A percentile compares a stretch with the other conserved stretches of the same genome.
Evolutionary conservation across 768 basidiomycete species (phyloP).

Genomic region (Zangia roseola): DNA sequence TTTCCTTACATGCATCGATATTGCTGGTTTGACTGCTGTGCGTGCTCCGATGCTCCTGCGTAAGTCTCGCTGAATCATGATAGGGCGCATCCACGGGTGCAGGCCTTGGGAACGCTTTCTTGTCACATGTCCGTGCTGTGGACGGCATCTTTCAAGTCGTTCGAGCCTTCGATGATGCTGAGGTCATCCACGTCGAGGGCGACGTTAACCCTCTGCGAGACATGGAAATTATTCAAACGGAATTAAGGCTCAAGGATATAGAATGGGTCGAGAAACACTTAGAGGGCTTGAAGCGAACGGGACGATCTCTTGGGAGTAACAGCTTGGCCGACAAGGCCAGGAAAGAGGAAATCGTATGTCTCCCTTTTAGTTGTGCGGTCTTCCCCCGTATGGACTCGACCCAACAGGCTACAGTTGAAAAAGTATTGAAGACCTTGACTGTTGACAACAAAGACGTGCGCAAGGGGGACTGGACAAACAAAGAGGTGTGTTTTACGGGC

Average conservation of each 20-base stretch:
- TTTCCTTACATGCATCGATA: conserved; percentile 96
- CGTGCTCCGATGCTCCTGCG: conserved; percentile 25
- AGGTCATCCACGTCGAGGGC: conserved; percentile 98
- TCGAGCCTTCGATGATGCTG: conserved; percentile 98
- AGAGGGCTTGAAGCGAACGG: conserved; percentile 71
- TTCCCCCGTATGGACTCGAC: conserved; percentile 14
- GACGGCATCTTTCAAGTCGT: conserved; percentile 99
- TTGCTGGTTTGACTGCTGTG: conserved; percentile 94
- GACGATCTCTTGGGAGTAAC: conserved; percentile 66
- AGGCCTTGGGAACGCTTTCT: conserved; percentile 95
- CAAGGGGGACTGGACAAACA: conserved; percentile 92
- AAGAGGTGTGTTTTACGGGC: conserved; percentile 69
- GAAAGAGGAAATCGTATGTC: conserved; percentile 90
- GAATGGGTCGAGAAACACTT: conserved; percentile 97
- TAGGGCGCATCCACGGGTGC: conserved; percentile 97
- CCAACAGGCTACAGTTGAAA: conserved; percentile 76
- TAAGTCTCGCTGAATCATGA: conserved; percentile 17
- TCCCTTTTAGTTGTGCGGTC: background rate
- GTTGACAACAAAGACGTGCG: conserved; percentile 87
- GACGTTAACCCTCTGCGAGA: conserved; percentile 95
- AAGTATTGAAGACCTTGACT: conserved; percentile 73
- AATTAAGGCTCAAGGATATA: conserved; percentile 94
- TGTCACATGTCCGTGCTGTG: conserved; percentile 96
- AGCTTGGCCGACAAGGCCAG: conserved; percentile 91
- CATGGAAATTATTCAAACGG: conserved; percentile 96